Conservation (phyloP, 2,329 filamentous ascomycete genomes). For the Colletotrichum tofieldiae region DNA sequence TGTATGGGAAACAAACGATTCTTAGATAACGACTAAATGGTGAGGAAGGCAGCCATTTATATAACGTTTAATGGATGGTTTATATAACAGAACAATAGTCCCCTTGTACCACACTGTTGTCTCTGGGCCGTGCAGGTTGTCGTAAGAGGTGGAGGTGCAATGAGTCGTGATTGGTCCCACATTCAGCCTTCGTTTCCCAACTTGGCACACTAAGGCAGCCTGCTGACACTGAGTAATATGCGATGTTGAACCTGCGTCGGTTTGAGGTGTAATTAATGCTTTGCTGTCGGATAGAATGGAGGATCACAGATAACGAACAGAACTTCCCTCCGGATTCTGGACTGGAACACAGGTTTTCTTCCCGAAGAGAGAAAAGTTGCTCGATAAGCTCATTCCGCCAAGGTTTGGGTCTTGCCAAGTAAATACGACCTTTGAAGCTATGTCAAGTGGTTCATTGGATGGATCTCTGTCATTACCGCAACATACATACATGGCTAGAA, state of each 20-base stretch:
- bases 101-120: no score
- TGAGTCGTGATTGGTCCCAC: not conserved
- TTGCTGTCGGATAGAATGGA: not conserved
- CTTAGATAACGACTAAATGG: no score
- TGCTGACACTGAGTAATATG: constrained; percentile 4
- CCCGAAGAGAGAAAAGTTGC: not conserved
- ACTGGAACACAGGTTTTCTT: not conserved
- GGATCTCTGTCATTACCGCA: no score
- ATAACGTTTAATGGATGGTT: fast-evolving
- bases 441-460: not conserved
- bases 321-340: no score
- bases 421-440: not conserved
- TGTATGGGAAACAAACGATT: not conserved
- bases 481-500: not conserved
- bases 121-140: not conserved
- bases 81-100: not conserved
- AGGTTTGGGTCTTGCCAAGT: no score
- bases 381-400: not conserved
- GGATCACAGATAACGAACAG: not conserved
- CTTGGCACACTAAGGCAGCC: constrained; percentile 12
- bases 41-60: not conserved
- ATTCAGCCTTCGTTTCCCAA: not conserved
- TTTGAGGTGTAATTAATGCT: not conserved
- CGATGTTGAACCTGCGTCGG: fast-evolving
- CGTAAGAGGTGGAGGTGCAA: no score